Evolutionary conservation across 1,139 yeast genomes (phyloP).

Genomic region (Tardiomyces blankii): DNA sequence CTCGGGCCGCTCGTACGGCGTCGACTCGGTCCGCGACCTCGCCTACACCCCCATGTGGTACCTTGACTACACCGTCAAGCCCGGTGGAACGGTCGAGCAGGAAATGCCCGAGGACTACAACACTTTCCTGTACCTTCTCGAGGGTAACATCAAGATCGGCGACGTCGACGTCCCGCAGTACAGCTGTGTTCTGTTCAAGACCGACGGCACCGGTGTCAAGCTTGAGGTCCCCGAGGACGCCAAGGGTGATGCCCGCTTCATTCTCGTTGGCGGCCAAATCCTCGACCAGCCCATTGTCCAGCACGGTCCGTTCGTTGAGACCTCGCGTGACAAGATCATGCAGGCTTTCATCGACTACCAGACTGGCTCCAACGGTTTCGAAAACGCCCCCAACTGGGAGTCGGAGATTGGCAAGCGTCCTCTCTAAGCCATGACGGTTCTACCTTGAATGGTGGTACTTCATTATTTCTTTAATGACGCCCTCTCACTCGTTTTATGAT

Average conservation of each 20-base stretch:
- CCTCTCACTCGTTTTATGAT: no score
- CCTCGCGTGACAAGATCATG: slow-evolving; percentile 46
- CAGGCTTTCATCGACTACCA: slow-evolving; percentile 64
- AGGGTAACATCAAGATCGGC: slow-evolving; percentile 47
- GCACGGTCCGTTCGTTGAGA: slow-evolving; percentile 82
- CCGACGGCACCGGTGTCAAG: slow-evolving; percentile 17
- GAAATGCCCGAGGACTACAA: slow-evolving; percentile 52
- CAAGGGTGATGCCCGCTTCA: slow-evolving; percentile 39
- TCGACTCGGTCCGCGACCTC: slow-evolving; percentile 61
- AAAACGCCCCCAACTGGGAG: neutral
- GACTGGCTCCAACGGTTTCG: slow-evolving; percentile 24
- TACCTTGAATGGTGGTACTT: no score
- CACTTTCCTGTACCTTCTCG: slow-evolving; percentile 56
- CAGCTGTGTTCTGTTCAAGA: slow-evolving; percentile 37
- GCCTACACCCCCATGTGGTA: slow-evolving; percentile 79
- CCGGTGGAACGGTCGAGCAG: slow-evolving; percentile 61
- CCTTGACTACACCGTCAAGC: slow-evolving; percentile 55
- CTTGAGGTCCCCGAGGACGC: slow-evolving; percentile 16
- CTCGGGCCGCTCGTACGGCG: slow-evolving; percentile 70
- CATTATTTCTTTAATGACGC: no score
- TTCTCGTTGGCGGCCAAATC: slow-evolving; percentile 64
- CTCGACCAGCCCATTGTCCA: slow-evolving; percentile 70
- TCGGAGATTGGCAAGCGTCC: neutral
- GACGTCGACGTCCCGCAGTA: slow-evolving; percentile 33
- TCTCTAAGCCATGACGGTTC: neutral